Conservation (phyloP, 106 monocot species). For the Gastrodia elata region DNA sequence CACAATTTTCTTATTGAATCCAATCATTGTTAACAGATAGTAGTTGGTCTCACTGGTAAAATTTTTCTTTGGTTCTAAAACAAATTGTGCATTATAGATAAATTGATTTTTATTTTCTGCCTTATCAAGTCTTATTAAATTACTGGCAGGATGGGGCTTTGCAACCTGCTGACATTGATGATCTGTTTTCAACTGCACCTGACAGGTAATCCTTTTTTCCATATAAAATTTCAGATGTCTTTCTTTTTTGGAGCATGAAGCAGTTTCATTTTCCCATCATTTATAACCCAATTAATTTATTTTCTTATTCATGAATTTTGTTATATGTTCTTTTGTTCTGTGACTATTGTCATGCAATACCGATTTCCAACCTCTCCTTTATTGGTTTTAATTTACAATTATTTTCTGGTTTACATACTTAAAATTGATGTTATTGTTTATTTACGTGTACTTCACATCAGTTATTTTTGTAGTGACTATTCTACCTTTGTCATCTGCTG, state of each 20-base stretch:
- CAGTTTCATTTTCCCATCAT: neutral
- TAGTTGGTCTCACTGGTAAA: neutral
- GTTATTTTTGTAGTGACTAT: neutral
- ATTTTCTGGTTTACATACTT: neutral
- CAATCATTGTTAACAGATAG: neutral
- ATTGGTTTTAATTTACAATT: neutral
- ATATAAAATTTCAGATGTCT: neutral
- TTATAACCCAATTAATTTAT: neutral
- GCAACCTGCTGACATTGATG: slow-evolving; percentile 75
- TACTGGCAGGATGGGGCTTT: slow-evolving; percentile 68
- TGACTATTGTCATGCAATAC: neutral
- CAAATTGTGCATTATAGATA: neutral
- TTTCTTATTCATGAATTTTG: neutral
- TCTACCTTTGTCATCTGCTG: neutral
- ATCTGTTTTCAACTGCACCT: slow-evolving; percentile 96
- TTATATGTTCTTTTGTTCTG: neutral
- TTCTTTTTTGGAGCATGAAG: neutral
- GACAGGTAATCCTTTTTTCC: slow-evolving; percentile 44
- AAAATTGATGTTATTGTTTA: neutral
- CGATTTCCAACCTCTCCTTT: neutral
- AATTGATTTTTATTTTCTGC: neutral
- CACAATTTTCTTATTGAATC: neutral
- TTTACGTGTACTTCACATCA: neutral
- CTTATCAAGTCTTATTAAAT: neutral
- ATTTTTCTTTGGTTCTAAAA: neutral